These are phyloP conservation scores for Hanseniaspora uvarum DNA, from an alignment of 1,139 yeast species.

Conservation along the genomic window DNA sequence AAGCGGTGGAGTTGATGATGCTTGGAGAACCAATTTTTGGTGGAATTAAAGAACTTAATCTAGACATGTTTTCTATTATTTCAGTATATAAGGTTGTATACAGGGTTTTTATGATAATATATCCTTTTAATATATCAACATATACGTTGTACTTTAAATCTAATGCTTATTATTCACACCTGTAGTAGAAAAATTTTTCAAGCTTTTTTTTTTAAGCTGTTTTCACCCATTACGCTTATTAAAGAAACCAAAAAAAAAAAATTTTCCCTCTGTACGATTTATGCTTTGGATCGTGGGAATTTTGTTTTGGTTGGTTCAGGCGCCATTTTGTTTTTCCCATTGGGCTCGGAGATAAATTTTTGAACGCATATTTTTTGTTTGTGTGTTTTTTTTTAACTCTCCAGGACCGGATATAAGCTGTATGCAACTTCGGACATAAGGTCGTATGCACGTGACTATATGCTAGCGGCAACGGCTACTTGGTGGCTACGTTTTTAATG, in stretches of 20 bases:
- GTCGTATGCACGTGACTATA: neutral
- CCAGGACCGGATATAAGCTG: too few species aligned
- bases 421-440: too few species aligned
- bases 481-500: too few species aligned
- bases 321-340: neutral
- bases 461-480: neutral
- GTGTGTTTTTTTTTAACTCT: too few species aligned
- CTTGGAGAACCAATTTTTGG: slow-evolving; percentile 97
- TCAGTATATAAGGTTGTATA: slow-evolving; percentile 55
- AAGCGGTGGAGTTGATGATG: slow-evolving; percentile 67
- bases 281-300: neutral
- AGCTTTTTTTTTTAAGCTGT: too few species aligned
- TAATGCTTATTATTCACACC: too few species aligned
- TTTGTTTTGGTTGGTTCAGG: slow-evolving; percentile 3
- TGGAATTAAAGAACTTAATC: slow-evolving; percentile 86
- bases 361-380: too few species aligned
- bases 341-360: neutral
- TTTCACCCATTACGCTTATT: too few species aligned
- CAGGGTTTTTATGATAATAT: too few species aligned
- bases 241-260: neutral
- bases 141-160: too few species aligned
- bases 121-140: too few species aligned
- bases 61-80: slow-evolving; percentile 5
- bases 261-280: neutral
- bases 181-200: too few species aligned